A percentile compares a stretch with the other conserved stretches of the same genome.
phyloP scores from a whole-genome alignment of 1,284 basidiomycete genomes.

The Schizophyllum commune region DNA sequence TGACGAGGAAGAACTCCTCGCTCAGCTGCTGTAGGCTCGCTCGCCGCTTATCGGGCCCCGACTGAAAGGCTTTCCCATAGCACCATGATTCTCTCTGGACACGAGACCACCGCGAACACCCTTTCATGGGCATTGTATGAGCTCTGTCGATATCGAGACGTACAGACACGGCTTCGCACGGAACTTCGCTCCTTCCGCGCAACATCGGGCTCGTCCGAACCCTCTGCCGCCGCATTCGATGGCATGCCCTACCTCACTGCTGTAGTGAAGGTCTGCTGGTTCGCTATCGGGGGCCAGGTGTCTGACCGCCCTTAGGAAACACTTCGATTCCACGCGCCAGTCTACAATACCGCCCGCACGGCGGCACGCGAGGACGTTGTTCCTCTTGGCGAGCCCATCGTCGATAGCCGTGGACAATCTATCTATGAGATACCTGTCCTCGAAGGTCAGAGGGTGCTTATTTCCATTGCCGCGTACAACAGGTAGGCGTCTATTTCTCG shows the following conservation, averaged over 20 bases:
- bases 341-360: not conserved
- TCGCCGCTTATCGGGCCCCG: not conserved
- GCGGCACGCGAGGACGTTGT: conserved; percentile 1
- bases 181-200: conserved; percentile 24
- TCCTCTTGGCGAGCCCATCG: conserved; percentile 1
- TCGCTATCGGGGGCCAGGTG: not conserved
- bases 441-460: not conserved
- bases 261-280: conserved; percentile 31
- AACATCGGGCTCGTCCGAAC: conserved; percentile 24
- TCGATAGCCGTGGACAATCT: not conserved
- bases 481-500: not conserved
- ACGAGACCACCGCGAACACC: conserved; percentile 33
- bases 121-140: conserved; percentile 37
- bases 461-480: not conserved
- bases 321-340: not conserved
- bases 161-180: conserved; percentile 28
- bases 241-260: conserved; percentile 36
- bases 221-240: conserved; percentile 27
- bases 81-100: conserved; percentile 34
- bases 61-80: conserved; percentile 14
- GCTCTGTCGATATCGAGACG: conserved; percentile 27
- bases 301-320: not conserved
- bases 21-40: conserved; percentile 15
- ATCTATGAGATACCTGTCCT: not conserved
- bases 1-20: conserved; percentile 34